Conservation (phyloP, 305 asterid genomes). For the Solanum aculeatissimum region DNA sequence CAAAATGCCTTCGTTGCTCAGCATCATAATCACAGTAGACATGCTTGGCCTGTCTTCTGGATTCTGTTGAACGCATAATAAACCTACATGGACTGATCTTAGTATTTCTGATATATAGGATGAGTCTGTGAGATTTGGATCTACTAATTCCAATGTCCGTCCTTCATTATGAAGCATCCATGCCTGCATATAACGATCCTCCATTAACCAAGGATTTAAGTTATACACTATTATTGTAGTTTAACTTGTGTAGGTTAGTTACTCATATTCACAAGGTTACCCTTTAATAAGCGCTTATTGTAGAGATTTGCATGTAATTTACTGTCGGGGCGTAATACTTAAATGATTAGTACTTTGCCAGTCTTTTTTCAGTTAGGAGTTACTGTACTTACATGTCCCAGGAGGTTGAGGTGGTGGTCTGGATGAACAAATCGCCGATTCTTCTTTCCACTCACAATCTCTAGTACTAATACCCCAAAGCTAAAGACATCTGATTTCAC, state of each 20-base stretch:
- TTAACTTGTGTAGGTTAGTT: not conserved
- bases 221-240: not conserved
- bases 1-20: slow-evolving; percentile 22
- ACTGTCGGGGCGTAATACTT: not conserved
- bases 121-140: not conserved
- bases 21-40: slow-evolving; percentile 37
- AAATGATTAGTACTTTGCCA: not conserved
- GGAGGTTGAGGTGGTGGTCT: not conserved
- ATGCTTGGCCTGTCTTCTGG: slow-evolving; percentile 40
- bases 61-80: slow-evolving; percentile 32
- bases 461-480: not conserved
- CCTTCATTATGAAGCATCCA: slow-evolving; percentile 19
- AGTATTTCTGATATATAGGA: slow-evolving; percentile 1
- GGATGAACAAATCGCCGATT: not conserved
- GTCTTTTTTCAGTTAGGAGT: not conserved
- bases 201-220: not conserved
- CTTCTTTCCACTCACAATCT: not conserved
- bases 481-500: not conserved
- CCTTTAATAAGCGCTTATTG: not conserved
- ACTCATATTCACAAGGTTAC: too few species aligned
- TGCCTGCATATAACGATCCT: not conserved
- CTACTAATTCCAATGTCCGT: slow-evolving; percentile 18
- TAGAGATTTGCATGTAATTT: not conserved
- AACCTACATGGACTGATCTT: slow-evolving; percentile 26
- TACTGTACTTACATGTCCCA: not conserved